Evolutionary conservation across 768 basidiomycete genomes (phyloP), one percentile per base, ranked within the genome.

Genomic region (Lactarius evosmus): DNA sequence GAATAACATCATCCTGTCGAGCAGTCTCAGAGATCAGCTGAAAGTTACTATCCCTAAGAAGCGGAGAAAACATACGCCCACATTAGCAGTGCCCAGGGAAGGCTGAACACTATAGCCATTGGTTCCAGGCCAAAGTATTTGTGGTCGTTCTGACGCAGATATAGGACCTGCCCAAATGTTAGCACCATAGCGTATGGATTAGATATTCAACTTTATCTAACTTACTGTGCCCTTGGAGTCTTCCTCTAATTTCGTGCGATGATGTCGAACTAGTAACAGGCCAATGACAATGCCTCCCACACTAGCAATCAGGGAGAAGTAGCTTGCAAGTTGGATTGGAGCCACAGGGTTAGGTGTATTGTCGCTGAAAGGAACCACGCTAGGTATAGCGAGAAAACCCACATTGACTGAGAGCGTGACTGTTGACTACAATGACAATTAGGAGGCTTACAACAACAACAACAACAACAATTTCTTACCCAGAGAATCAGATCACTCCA

Each of bases 51-150:
- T 5, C n/a, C 8, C 5, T 44, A 5, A 46, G 44, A 32, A 7
- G 25, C n/a, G 4, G 22, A 17, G 2, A 19, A 14, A 3, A 77
- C 83, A 72, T 68, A 84, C 84, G 78, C 78, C 83, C 83, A 85
- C 75, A 85, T 79, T 32, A 85, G 74, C 29, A 85, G 72, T 2
- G 82, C 80, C 60, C 82, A 82, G 0, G 84, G 84, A 8, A 86
- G 69, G 61, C 81, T 80, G 62, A 83, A 83, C 54, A 83, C 69
- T 22, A 85, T 74, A 12, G 83, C 81, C 5, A 85, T 74, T 1
- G 70, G 79, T 69, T 85, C 81, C 1, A 83, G 70, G 1, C 84
- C 83, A 25, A 77, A 73, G 0, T 57, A 71, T 16, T 66, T 32
- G 4, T 77, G 69, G 30, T 68, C 69, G 36, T 72, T 66, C 7